Evolutionary conservation across 345 rosid species (phyloP).

Genomic region (Sonneratia caseolaris): DNA sequence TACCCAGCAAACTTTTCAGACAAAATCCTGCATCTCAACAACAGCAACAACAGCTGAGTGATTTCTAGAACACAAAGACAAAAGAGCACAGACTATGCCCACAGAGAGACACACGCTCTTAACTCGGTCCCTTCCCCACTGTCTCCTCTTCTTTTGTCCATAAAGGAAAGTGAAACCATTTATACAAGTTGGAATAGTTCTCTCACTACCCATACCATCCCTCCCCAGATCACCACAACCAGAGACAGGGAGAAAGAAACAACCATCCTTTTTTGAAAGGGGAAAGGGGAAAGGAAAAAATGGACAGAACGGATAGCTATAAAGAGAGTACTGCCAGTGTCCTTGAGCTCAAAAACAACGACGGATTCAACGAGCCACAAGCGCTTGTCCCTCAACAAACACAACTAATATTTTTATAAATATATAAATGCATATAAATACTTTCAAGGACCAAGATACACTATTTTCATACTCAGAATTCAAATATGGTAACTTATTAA

Average conservation of each 20-base stretch:
- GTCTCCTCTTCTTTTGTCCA: slow-evolving; percentile 6
- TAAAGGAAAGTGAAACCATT: background rate
- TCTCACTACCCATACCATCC: background rate
- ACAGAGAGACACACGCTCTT: background rate
- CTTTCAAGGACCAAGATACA: too few species aligned
- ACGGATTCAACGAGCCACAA: background rate
- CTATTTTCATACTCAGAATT: too few species aligned
- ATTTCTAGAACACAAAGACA: background rate
- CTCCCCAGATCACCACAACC: background rate
- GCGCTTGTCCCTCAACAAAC: too few species aligned
- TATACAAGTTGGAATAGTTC: background rate
- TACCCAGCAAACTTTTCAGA: background rate
- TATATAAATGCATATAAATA: too few species aligned
- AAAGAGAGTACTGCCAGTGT: slow-evolving; percentile 26
- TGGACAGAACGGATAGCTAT: slow-evolving; percentile 43
- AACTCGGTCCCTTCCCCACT: background rate
- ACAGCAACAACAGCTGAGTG: background rate
- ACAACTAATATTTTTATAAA: too few species aligned
- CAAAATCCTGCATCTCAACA: background rate
- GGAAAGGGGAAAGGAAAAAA: slow-evolving; percentile 4
- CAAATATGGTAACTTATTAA: too few species aligned
- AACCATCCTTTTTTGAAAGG: slow-evolving; percentile 4
- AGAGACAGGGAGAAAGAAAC: background rate
- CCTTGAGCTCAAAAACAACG: slow-evolving; percentile 30
- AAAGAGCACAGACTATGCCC: background rate